Conservation (phyloP, 371 early-diverging fungal genomes). For the Mucor racemosus region DNA sequence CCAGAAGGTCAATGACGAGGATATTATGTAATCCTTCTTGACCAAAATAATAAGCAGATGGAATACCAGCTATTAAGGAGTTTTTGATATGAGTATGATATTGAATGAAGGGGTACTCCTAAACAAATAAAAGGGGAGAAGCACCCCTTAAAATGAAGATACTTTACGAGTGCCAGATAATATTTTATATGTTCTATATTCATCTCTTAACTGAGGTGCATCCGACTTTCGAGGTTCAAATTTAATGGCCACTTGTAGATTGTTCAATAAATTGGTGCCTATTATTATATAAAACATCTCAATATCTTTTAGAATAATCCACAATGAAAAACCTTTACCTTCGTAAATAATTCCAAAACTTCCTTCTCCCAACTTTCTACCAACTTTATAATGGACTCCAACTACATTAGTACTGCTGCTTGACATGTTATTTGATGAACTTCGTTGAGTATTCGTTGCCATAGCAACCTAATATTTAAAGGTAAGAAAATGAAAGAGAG, state of each 20-base stretch:
- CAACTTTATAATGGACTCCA: constrained; percentile 93
- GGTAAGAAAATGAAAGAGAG: background rate
- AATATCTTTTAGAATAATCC: background rate
- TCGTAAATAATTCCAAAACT: constrained; percentile 95
- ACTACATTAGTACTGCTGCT: constrained; percentile 58
- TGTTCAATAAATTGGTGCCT: constrained; percentile 79
- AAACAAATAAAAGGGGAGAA: background rate
- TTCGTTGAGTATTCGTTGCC: background rate
- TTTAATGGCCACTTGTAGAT: constrained; percentile 88
- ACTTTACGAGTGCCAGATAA: too few relatives aligned
- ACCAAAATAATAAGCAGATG: constrained; percentile 91
- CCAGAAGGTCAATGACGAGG: constrained; percentile 96
- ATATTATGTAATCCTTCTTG: constrained; percentile 94
- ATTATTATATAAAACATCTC: background rate
- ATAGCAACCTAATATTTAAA: constrained; percentile 4
- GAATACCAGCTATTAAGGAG: constrained; percentile 71
- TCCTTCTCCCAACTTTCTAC: constrained; percentile 93
- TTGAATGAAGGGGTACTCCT: constrained; percentile 3
- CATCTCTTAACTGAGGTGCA: constrained; percentile 92
- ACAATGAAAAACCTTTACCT: constrained; percentile 57
- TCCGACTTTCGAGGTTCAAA: constrained; percentile 93
- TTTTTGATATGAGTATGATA: background rate
- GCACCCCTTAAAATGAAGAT: background rate
- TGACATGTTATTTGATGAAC: constrained; percentile 7
- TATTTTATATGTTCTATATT: constrained; percentile 86